Evolutionary conservation across 805 yeast genomes (phyloP), one percentile per base, ranked within the genome.

Genomic region (Lipomyces mesembrius): DNA sequence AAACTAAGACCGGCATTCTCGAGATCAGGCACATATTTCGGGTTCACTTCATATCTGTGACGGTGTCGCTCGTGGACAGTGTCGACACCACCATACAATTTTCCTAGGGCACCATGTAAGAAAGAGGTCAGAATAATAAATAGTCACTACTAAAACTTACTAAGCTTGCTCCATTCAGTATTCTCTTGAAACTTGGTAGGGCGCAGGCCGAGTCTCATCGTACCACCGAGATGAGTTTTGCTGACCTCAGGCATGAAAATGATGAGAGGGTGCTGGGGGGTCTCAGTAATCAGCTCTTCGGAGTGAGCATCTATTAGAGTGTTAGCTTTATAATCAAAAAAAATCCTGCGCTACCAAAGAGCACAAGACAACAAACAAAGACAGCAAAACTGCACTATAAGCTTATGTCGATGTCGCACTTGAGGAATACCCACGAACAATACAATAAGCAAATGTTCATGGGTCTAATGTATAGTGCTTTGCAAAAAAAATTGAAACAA

Each of bases 181-280:
- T 83, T 86, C 20, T 81, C 81, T 75, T 86, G 88, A 84, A 95
- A 95, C 71, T 84, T 85, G 52, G 98, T 92, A 72, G 93, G 87
- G 80, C 97, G 92, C 72, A 92, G 84, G 74, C 99, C 99, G 74
- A 95, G 85, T 83, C 99, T 89, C 99, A 95, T 95, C 61, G 98
- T 94, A 73, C 99, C 99, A 71, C 99, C 99, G 83, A 95, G 85
- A 78, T 91, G 92, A 74, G 90, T 88, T 82, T 92, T 94, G 80
- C 92, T 97, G 70, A 94, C 92, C 80, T 95, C 99, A 56, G 99
- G 99, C 99, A 95, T 95, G 83, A 92, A 95, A 59, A 95, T 91
- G 66, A 95, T 96, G 61, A 92, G 86, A 22, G 92, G 88, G 63
- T 85, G 84, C 43, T 82, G 84, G 4, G 84, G 85, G 64, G 88